Percentiles rank a stretch among this genome's conserved stretches.
phyloP scores from a whole-genome alignment of 352 stramenopile species.

The Pythium aristosporum region DNA sequence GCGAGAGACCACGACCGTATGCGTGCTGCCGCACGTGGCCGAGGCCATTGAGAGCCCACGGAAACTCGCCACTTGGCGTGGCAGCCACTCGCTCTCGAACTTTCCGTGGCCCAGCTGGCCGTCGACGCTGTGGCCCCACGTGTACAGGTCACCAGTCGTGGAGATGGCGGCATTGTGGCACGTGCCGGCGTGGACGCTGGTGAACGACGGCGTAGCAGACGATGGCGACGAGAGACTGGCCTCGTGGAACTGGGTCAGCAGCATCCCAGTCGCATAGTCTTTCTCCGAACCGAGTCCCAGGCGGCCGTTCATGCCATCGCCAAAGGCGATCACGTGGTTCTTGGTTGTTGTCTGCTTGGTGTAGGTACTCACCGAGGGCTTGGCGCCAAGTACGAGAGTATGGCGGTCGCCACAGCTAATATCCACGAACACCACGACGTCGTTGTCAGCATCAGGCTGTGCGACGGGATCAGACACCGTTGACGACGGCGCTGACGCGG shows the following conservation, averaged over 20 bases:
- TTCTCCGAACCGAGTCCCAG: slow-evolving; percentile 54
- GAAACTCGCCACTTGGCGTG: slow-evolving; percentile 52
- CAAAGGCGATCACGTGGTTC: slow-evolving; percentile 58
- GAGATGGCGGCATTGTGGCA: slow-evolving; percentile 56
- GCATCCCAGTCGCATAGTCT: slow-evolving; percentile 39
- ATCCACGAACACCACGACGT: slow-evolving; percentile 52
- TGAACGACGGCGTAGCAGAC: slow-evolving; percentile 34
- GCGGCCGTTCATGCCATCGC: slow-evolving; percentile 66
- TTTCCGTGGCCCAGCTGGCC: slow-evolving; percentile 56
- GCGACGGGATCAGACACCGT: background rate
- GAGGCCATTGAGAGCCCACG: slow-evolving; percentile 30
- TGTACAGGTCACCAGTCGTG: slow-evolving; percentile 53
- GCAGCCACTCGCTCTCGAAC: slow-evolving; percentile 57
- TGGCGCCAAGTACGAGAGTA: slow-evolving; percentile 43
- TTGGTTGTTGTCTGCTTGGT: slow-evolving; percentile 18
- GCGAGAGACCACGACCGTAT: slow-evolving; percentile 51
- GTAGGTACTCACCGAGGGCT: background rate
- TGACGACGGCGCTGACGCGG: background rate
- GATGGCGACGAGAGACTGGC: slow-evolving; percentile 1
- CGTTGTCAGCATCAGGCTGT: slow-evolving; percentile 19
- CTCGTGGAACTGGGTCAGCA: slow-evolving; percentile 42
- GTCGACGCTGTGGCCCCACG: slow-evolving; percentile 58
- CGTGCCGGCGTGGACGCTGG: slow-evolving; percentile 40
- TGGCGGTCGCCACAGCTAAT: slow-evolving; percentile 72
- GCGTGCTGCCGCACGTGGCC: slow-evolving; percentile 38